Conservation (phyloP, 129 eudicot species). For the Flaveria robusta region DNA sequence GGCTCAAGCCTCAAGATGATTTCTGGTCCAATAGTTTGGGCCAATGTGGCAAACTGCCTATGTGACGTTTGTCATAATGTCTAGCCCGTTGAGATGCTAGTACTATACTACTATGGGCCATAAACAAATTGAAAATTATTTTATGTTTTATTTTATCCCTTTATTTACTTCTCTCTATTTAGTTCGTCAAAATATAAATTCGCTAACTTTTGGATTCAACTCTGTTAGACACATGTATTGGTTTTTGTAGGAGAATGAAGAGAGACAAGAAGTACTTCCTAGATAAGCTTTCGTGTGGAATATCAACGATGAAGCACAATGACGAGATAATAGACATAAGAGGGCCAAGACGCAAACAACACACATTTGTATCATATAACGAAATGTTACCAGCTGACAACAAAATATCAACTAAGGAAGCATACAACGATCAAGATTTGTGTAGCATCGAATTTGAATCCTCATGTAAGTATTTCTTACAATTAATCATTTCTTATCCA, state of each 20-base stretch:
- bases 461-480: constrained; percentile 32
- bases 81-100: no score
- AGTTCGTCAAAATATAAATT: no score
- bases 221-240: background rate
- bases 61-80: no score
- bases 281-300: constrained; percentile 53
- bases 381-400: constrained; percentile 40
- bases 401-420: constrained; percentile 19
- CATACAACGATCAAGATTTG: constrained; percentile 37
- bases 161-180: no score
- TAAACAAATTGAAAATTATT: background rate
- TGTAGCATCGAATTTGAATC: constrained; percentile 50
- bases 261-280: constrained; percentile 36
- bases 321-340: constrained; percentile 41
- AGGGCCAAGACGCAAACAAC: constrained; percentile 33
- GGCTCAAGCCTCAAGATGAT: no score
- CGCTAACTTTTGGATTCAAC: no score
- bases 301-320: constrained; percentile 50
- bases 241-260: constrained; percentile 43
- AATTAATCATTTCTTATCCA: background rate
- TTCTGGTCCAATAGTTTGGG: no score
- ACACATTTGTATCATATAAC: constrained; percentile 6
- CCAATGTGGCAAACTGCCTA: no score
- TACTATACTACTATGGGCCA: background rate
- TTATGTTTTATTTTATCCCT: no score